Evolutionary conservation across 2,329 filamentous ascomycete species (phyloP).

Genomic region (Microcera coccophila): DNA sequence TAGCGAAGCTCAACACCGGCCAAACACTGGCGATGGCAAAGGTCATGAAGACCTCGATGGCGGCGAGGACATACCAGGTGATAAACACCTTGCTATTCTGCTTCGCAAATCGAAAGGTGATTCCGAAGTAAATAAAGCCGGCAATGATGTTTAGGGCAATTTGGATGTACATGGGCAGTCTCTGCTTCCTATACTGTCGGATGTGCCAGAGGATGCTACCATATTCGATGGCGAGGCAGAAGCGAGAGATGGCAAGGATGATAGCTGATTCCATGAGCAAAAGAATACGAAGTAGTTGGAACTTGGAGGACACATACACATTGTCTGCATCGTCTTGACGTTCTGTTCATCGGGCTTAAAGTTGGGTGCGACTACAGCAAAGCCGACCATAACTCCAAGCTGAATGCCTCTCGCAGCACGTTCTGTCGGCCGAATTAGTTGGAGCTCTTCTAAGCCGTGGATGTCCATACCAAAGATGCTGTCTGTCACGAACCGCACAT

Average conservation of each 20-base stretch:
- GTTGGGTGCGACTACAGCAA: conserved; percentile 55
- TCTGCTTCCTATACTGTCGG: conserved; percentile 37
- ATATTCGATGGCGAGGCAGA: conserved; percentile 54
- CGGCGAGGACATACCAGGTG: conserved; percentile 52
- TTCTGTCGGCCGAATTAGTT: conserved; percentile 30
- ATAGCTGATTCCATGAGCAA: conserved; percentile 27
- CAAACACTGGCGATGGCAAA: conserved; percentile 53
- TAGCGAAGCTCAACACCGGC: conserved; percentile 56
- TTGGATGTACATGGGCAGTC: conserved; percentile 34
- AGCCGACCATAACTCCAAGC: conserved; percentile 62
- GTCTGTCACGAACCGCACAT: conserved; percentile 63
- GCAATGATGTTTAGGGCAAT: conserved; percentile 34
- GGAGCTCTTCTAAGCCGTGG: background rate
- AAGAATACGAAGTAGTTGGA: too few relatives aligned
- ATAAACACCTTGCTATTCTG: conserved; percentile 34
- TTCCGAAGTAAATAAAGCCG: conserved; percentile 39
- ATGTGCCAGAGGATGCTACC: conserved; percentile 43
- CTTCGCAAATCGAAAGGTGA: conserved; percentile 37
- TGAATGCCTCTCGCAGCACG: conserved; percentile 56
- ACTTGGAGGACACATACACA: conserved; percentile 32
- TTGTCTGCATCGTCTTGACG: conserved; percentile 35
- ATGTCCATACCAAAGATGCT: conserved; percentile 49
- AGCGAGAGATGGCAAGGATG: conserved; percentile 50
- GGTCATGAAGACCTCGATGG: conserved; percentile 48
- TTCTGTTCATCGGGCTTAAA: conserved; percentile 40